Base-by-base conservation (phyloP, 495 filamentous ascomycete species). In the Aspergillus wentii region DNA sequence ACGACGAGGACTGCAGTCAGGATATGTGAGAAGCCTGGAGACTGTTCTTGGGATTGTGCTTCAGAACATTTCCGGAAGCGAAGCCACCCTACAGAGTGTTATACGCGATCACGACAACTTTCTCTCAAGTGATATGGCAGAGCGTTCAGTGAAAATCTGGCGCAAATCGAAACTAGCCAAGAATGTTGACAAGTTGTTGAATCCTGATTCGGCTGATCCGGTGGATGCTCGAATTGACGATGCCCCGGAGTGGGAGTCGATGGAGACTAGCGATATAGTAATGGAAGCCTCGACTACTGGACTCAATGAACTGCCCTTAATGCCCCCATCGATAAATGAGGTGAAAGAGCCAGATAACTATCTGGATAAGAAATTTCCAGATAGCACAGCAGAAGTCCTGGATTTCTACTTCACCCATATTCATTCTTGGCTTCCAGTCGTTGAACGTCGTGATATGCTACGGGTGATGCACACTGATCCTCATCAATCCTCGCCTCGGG, bases 401-500 rank as follows among this genome's bases (percentile, higher is more conserved):
- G 76, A 85, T 36, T 65, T 76, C 8, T 82, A 82, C 51, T 82
- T 82, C 48, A 69, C 74, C 4, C 78, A 77, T 44, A 83, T 78
- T 0, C 75, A 82, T 49, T 68, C 62, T 19, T 85, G 80, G 80
- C 65, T 83, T 10, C 80, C 80, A 8, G 78, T 85, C 28, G 59
- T 76, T 18, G 78, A 82, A 40, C 81, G 78, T 35, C 72, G 78
- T 36, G 70, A 70, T 25, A 39, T 83, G 4, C 44, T 74, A 3
- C 59, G 62, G 20, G 34, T 41, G 5, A 43, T 54, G 38, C 49
- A 57, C 33, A 40, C 26, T 10, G 31, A 42, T 8, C n/a, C n/a
- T n/a, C n/a, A n/a, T n/a, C 26, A 33, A 2, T 22, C 30, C 3
- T 26, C 17, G n/a, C 4, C 20, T 3, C 44, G 18, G 32, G 51